These are phyloP conservation scores for Aureobasidium sp. DNA, from an alignment of 2,329 filamentous ascomycete genomes.

Conservation along the genomic window DNA sequence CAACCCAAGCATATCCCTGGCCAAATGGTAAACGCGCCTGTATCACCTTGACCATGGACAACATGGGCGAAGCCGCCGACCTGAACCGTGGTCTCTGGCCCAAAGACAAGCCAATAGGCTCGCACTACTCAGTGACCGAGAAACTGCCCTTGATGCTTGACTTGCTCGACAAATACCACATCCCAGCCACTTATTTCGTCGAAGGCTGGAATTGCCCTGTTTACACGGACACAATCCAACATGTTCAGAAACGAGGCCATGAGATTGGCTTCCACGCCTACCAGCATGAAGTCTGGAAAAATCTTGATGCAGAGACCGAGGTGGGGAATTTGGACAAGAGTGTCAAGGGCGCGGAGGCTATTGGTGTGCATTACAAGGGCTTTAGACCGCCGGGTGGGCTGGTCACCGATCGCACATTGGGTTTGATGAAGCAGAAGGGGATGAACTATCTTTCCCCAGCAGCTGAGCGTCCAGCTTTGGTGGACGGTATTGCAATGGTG, in stretches of 20 bases:
- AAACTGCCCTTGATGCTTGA: constrained; percentile 22
- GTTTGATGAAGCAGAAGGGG: constrained; percentile 21
- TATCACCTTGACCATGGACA: constrained; percentile 25
- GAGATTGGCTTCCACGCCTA: constrained; percentile 27
- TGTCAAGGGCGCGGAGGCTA: constrained; percentile 18
- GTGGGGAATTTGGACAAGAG: constrained; percentile 21
- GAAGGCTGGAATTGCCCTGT: constrained; percentile 24
- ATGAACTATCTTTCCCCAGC: constrained; percentile 26
- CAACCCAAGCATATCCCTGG: constrained; percentile 16
- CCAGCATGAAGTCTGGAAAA: constrained; percentile 26
- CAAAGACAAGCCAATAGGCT: constrained; percentile 19
- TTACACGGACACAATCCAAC: constrained; percentile 18
- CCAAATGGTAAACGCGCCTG: constrained; percentile 20
- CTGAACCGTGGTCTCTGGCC: constrained; percentile 23
- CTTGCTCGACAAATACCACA: constrained; percentile 20
- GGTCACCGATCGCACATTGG: constrained; percentile 22
- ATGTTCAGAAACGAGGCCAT: constrained; percentile 19
- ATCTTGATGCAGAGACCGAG: constrained; percentile 18
- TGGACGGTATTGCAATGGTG: constrained; percentile 15
- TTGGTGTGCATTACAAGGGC: constrained; percentile 19
- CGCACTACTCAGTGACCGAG: constrained; percentile 22
- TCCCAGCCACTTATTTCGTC: constrained; percentile 25
- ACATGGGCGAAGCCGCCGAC: constrained; percentile 28
- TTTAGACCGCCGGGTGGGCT: constrained; percentile 25
- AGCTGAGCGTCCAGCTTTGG: constrained; percentile 20